These are phyloP conservation scores for Alternaria ventricosa DNA, from an alignment of 2,329 filamentous ascomycete genomes.

Conservation along the genomic window DNA sequence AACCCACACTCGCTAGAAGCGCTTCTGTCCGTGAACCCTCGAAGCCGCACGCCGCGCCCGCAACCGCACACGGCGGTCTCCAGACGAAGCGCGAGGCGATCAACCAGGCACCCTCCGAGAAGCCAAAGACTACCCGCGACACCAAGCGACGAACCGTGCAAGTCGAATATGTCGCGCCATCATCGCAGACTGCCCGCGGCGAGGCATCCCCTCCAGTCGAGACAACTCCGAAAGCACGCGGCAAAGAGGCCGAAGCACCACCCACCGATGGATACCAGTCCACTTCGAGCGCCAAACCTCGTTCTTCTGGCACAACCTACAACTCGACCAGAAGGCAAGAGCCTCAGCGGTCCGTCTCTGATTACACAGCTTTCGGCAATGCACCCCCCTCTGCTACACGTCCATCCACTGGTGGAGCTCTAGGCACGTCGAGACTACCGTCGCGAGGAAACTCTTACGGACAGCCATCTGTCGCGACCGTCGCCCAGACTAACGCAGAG, in stretches of 20 bases:
- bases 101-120: conserved; percentile 69
- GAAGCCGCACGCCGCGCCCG: conserved; percentile 64
- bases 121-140: conserved; percentile 73
- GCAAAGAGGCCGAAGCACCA: conserved; percentile 57
- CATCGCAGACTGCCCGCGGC: conserved; percentile 82
- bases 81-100: conserved; percentile 76
- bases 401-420: conserved; percentile 82
- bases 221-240: conserved; percentile 57
- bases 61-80: conserved; percentile 63
- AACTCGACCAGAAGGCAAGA: conserved; percentile 48
- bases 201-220: conserved; percentile 53
- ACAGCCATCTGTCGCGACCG: conserved; percentile 83
- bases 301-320: conserved; percentile 33
- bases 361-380: conserved; percentile 50
- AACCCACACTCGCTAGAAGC: conserved; percentile 76
- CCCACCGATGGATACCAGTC: conserved; percentile 47
- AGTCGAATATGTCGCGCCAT: conserved; percentile 94
- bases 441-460: conserved; percentile 81
- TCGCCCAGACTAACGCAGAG: conserved; percentile 87
- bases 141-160: conserved; percentile 94
- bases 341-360: conserved; percentile 60
- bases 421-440: conserved; percentile 68
- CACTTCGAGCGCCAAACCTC: conserved; percentile 30
- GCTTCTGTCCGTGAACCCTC: conserved; percentile 88
- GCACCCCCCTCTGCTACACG: conserved; percentile 57